Percentiles rank a stretch among this genome's conserved stretches.
Conservation (phyloP, 108 stramenopile species). For the Licmophora abbreviata region DNA sequence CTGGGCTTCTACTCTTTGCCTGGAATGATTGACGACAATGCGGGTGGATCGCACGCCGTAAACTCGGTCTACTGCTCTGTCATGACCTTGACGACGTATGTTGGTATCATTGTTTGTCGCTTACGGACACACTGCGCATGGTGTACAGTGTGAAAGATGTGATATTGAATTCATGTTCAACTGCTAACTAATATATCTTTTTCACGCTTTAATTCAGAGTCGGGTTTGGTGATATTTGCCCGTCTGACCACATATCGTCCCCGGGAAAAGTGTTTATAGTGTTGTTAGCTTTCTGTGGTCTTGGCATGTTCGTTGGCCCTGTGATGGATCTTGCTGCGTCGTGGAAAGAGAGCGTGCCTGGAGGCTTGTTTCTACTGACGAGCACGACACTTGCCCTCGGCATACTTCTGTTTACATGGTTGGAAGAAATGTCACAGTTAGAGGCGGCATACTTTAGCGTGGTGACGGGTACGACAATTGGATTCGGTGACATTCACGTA, state of each 20-base stretch:
- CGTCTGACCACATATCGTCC: slow-evolving; percentile 14
- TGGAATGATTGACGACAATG: slow-evolving; percentile 30
- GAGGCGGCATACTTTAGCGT: slow-evolving; percentile 42
- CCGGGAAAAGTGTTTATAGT: slow-evolving; percentile 32
- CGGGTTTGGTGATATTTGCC: slow-evolving; percentile 58
- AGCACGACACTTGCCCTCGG: slow-evolving; percentile 24
- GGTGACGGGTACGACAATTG: slow-evolving; percentile 35
- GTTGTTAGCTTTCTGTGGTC: slow-evolving; percentile 27
- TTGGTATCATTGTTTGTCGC: not conserved
- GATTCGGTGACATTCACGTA: slow-evolving; percentile 34
- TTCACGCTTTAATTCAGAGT: slow-evolving; percentile 12
- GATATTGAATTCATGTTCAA: not conserved
- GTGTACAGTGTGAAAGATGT: not conserved
- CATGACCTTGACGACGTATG: slow-evolving; percentile 50
- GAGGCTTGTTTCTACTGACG: slow-evolving; percentile 21
- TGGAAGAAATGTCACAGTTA: slow-evolving; percentile 25
- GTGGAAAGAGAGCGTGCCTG: slow-evolving; percentile 34
- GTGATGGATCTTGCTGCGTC: slow-evolving; percentile 34
- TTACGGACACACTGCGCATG: not conserved
- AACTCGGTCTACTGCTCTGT: slow-evolving; percentile 47
- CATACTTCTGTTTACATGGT: slow-evolving; percentile 14
- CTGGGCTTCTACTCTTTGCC: slow-evolving; percentile 35
- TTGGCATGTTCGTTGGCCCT: slow-evolving; percentile 55
- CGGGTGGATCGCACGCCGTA: slow-evolving; percentile 13
- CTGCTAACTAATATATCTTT: not conserved